A percentile compares a stretch with the other conserved stretches of the same genome.
Evolutionary conservation across 306 rosid species (phyloP).

Genomic region (Delonix regia): DNA sequence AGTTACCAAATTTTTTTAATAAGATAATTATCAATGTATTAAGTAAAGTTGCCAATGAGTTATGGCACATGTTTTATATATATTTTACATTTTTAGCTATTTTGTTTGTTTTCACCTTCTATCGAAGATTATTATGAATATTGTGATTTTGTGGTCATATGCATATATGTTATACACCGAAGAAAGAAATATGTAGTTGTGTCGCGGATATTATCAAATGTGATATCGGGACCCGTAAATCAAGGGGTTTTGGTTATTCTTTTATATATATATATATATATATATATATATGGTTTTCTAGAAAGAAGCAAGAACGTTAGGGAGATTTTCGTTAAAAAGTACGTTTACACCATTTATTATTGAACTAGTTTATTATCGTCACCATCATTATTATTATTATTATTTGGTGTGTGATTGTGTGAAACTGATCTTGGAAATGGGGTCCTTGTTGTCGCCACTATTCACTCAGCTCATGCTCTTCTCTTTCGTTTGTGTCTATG

Average conservation of each 20-base stretch:
- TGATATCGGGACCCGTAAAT: neutral
- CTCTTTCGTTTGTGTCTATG: neutral
- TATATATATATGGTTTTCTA: no score
- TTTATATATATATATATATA: neutral
- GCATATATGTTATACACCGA: neutral
- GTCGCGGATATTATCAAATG: no score
- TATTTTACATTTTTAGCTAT: conserved; percentile 4
- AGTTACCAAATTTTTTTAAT: conserved; percentile 45
- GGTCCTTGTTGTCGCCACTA: no score
- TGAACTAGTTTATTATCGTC: no score
- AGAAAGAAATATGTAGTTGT: no score
- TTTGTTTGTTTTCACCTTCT: neutral
- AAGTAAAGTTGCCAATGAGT: neutral
- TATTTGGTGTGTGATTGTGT: no score
- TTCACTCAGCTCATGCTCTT: no score
- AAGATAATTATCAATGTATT: conserved; percentile 29
- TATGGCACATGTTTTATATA: conserved; percentile 6
- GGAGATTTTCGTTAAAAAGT: no score
- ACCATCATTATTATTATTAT: no score
- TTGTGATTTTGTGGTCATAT: neutral
- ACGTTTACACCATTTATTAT: no score
- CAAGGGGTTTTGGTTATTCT: neutral
- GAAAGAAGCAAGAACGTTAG: no score
- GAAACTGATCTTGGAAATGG: no score
- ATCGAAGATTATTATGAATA: neutral